A percentile compares a stretch with the other conserved stretches of the same genome.
These are phyloP conservation scores for Climacium dendroides DNA, from an alignment of 225 moss, liverwort and hornwort species.

Conservation along the genomic window DNA sequence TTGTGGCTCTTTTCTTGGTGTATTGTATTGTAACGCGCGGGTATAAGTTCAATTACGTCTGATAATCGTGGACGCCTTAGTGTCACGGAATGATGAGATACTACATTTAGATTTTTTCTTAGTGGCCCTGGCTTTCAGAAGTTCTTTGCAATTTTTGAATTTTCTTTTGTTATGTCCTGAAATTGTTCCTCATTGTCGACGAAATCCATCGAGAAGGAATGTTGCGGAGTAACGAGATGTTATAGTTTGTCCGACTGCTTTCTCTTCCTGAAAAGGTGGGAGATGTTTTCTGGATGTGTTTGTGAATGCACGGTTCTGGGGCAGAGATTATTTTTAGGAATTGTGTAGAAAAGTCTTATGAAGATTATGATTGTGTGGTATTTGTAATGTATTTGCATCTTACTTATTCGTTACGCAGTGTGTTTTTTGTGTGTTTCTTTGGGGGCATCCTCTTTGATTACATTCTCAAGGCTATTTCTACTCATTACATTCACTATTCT, in stretches of 20 bases:
- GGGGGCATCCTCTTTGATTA: slow-evolving; percentile 97
- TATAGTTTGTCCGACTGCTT: neutral
- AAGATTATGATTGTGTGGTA: slow-evolving; percentile 22
- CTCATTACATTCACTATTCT: slow-evolving; percentile 49
- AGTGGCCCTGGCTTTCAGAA: neutral
- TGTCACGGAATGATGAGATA: neutral
- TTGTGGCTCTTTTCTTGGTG: neutral
- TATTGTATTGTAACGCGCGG: neutral
- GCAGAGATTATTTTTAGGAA: neutral
- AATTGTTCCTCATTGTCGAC: neutral
- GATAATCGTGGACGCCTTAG: neutral
- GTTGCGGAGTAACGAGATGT: neutral
- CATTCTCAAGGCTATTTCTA: slow-evolving; percentile 97
- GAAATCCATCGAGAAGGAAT: neutral
- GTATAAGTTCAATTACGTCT: neutral
- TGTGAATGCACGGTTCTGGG: neutral
- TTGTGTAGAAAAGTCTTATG: neutral
- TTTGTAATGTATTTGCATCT: slow-evolving; percentile 25
- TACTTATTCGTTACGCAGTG: slow-evolving; percentile 57
- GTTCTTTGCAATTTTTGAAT: neutral
- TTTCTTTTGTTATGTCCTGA: neutral
- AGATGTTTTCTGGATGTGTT: neutral
- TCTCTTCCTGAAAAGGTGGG: neutral
- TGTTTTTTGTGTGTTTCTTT: slow-evolving; percentile 99
- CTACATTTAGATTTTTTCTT: neutral